Percentiles rank a stretch among this genome's conserved stretches.
phyloP scores from a whole-genome alignment of 495 filamentous ascomycete species.

The Tuber umbilicatum region DNA sequence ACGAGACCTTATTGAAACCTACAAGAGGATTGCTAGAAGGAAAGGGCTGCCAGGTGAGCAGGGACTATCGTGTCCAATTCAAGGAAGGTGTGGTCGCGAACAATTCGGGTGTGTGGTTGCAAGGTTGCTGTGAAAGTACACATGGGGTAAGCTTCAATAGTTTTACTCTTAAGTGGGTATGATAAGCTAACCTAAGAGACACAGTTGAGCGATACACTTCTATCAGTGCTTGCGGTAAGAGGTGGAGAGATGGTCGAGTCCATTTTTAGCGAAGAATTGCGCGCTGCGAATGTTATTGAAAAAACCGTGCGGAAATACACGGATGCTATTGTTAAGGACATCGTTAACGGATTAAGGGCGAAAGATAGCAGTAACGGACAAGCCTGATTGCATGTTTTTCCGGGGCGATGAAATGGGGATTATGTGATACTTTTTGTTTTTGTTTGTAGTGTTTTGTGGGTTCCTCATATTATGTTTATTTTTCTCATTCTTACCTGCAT shows the following conservation, averaged over 20 bases:
- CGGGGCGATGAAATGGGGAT: conserved; percentile 11
- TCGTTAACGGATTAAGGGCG: conserved; percentile 21
- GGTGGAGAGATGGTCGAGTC: conserved; percentile 71
- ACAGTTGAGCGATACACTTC: conserved; percentile 67
- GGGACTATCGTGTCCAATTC: conserved; percentile 72
- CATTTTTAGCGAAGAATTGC: conserved; percentile 54
- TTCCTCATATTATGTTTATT: neutral
- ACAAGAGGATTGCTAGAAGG: conserved; percentile 56
- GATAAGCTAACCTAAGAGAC: conserved; percentile 19
- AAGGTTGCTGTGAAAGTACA: conserved; percentile 87
- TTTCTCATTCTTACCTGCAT: neutral
- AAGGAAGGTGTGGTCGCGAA: conserved; percentile 55
- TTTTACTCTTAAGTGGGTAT: conserved; percentile 3
- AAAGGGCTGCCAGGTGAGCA: conserved; percentile 43
- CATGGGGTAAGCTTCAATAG: conserved; percentile 63
- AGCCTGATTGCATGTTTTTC: conserved; percentile 8
- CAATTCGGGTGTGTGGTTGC: conserved; percentile 77
- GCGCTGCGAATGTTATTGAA: conserved; percentile 23
- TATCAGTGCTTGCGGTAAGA: conserved; percentile 68
- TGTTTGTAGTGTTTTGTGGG: conserved; percentile 8
- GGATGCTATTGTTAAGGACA: conserved; percentile 31
- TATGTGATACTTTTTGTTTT: neutral
- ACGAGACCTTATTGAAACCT: conserved; percentile 67
- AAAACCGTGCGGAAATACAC: conserved; percentile 32
- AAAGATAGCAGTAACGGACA: neutral